Base-by-base conservation (phyloP, 805 yeast genomes). In the Huiozyma sinensis region DNA sequence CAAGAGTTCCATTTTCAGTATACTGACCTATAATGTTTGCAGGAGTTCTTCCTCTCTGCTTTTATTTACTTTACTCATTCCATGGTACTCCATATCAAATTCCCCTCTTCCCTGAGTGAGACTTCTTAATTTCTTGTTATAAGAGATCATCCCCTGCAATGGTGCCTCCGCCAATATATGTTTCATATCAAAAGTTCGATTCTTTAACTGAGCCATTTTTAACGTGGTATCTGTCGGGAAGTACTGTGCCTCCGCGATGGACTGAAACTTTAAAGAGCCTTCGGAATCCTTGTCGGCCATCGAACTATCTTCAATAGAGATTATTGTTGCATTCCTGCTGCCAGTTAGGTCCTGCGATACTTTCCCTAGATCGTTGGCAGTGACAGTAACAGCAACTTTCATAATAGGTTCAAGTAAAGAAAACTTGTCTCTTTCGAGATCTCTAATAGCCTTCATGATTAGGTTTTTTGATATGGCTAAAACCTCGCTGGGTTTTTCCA, bases 21-120 rank as follows among this genome's bases (percentile, higher is more conserved):
- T 17, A 17, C 4, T 17, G 24, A 34, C 10, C 37, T 34, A 34
- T 9, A 6, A 2, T 8, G 6, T 28, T 9, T 12, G 10, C 8
- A 38, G 5, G 7, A 45, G 36, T n/a, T 32, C 28, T 6, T 57
- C 55, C 11, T 71, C 56, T 45, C 83, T 64, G 29, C 81, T 83
- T 7, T 65, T 63, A 2, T 77, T 65, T 1, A 82, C 83, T 42
- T 79, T 66, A 50, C 79, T 77, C 83, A 87, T 87, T 3, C 87
- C 84, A 35, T 69, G 61, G 50, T 81, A 83, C 10, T 75, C 72
- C 95, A 90, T 85, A 47, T 78, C 77, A 61, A 84, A 88, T 2
- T 79, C 74, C 2, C 89, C 95, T 37, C 95, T 71, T 1, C 98
- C 98, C 56, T 87, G 88, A 0, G 97, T 89, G 52, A 88, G 66